Evolutionary conservation across 148 eudicot genomes (phyloP).

Genomic region (Simmondsia chinensis): DNA sequence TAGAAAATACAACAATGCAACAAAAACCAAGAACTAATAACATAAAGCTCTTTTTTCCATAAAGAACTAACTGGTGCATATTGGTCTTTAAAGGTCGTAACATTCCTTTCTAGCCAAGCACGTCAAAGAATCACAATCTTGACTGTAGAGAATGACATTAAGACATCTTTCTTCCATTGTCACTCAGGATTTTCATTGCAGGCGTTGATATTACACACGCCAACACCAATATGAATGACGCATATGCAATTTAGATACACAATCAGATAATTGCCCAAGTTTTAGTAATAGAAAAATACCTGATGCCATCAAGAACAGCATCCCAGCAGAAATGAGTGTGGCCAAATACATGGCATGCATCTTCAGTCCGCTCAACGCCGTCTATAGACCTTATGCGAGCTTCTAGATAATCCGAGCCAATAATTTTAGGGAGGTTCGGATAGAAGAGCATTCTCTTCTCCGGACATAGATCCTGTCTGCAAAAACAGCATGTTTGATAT

Average conservation of each 20-base stretch:
- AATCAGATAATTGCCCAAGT: not conserved
- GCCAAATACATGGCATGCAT: slow-evolving; percentile 66
- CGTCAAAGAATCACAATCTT: too few relatives aligned
- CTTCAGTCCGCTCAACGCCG: slow-evolving; percentile 27
- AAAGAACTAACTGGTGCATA: too few relatives aligned
- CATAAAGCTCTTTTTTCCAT: too few relatives aligned
- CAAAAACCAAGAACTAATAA: too few relatives aligned
- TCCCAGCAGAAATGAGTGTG: slow-evolving; percentile 80
- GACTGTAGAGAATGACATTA: too few relatives aligned
- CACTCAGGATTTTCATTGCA: too few relatives aligned
- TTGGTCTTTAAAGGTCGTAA: too few relatives aligned
- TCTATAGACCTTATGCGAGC: slow-evolving; percentile 49
- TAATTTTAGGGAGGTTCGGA: slow-evolving; percentile 60
- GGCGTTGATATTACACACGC: not conserved
- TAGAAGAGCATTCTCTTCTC: slow-evolving; percentile 76
- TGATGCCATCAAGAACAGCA: slow-evolving; percentile 48
- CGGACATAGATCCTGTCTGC: slow-evolving; percentile 66
- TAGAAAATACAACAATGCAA: too few relatives aligned
- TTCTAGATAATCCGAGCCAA: slow-evolving; percentile 58
- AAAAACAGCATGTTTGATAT: not conserved
- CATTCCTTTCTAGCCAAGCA: too few relatives aligned
- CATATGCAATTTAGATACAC: not conserved
- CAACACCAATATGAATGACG: not conserved
- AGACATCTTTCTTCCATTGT: too few relatives aligned
- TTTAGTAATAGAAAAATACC: slow-evolving; percentile 13